phyloP scores from a whole-genome alignment of 2,329 filamentous ascomycete species.

The Pyricularia sp. region DNA sequence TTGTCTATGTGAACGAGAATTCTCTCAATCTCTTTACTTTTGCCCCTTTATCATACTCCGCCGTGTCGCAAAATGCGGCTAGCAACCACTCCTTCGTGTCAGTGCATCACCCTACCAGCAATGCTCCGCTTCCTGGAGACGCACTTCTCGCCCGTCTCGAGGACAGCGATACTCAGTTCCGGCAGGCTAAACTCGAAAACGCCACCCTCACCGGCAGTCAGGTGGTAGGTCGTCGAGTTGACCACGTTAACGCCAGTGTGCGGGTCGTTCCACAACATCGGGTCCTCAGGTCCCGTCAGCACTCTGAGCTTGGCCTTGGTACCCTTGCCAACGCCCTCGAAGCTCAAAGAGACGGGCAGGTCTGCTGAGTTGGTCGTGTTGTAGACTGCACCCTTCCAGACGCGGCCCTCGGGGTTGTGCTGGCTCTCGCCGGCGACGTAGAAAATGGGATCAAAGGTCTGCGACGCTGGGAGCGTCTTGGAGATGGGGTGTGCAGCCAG shows the following conservation, averaged over 20 bases:
- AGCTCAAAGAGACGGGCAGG: constrained; percentile 34
- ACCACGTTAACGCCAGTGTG: constrained; percentile 39
- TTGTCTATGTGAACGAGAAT: neutral
- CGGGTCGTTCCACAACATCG: constrained; percentile 34
- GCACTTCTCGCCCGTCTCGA: constrained; percentile 28
- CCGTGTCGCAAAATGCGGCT: neutral
- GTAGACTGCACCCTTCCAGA: constrained; percentile 44
- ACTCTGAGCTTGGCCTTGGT: constrained; percentile 32
- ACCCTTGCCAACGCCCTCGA: constrained; percentile 31
- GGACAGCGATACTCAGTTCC: constrained; percentile 44
- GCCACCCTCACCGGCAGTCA: constrained; percentile 34
- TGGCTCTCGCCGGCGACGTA: constrained; percentile 34
- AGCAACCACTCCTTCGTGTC: neutral
- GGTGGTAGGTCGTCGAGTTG: constrained; percentile 23
- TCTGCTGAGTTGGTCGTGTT: constrained; percentile 35
- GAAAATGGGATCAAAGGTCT: constrained; percentile 32
- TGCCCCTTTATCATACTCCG: neutral
- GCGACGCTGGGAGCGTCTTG: constrained; percentile 33
- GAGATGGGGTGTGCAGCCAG: constrained; percentile 35
- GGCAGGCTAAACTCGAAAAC: constrained; percentile 43
- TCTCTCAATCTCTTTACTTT: neutral
- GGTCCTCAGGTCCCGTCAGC: constrained; percentile 30
- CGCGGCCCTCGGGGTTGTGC: constrained; percentile 21
- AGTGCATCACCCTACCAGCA: neutral
- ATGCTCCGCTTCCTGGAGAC: neutral